Evolutionary conservation across 2,329 filamentous ascomycete species (phyloP).

Genomic region (Orbilia blumenaviensis): DNA sequence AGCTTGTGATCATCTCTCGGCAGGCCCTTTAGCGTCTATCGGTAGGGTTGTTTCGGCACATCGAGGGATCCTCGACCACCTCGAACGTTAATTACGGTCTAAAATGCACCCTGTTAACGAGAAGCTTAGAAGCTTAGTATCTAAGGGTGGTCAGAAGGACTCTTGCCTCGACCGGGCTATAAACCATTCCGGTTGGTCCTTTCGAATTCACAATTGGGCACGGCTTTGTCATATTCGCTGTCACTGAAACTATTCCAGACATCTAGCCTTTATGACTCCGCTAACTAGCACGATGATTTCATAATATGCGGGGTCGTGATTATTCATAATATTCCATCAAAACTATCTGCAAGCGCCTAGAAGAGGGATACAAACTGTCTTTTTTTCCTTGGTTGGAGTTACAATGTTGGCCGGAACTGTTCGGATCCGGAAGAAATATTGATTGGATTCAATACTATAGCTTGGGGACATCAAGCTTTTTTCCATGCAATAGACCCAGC

Average conservation of each 20-base stretch:
- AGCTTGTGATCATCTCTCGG: constrained; percentile 43
- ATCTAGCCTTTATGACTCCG: not conserved
- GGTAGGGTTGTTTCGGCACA: constrained; percentile 43
- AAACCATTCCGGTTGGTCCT: not conserved
- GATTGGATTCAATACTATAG: constrained; percentile 4
- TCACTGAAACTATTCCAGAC: constrained; percentile 5
- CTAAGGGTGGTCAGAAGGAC: constrained; percentile 10
- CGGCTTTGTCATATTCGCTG: not conserved
- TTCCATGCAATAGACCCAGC: not conserved
- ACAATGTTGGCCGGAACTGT: constrained; percentile 29
- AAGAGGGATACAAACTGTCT: constrained; percentile 37
- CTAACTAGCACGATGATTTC: not conserved
- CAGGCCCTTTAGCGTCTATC: not conserved
- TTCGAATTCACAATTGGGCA: not conserved
- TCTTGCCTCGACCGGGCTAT: not conserved
- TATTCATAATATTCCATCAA: constrained; percentile 6
- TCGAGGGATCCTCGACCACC: constrained; percentile 24
- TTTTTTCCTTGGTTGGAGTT: not conserved
- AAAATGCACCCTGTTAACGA: constrained; percentile 3
- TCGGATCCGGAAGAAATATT: constrained; percentile 50
- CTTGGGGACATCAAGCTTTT: constrained; percentile 1
- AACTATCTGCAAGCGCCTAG: constrained; percentile 29
- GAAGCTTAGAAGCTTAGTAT: constrained; percentile 17
- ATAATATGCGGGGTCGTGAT: constrained; percentile 32
- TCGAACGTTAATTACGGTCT: not conserved